Evolutionary conservation across 371 early-diverging fungal species (phyloP).

Genomic region (Mucor circinelloides): DNA sequence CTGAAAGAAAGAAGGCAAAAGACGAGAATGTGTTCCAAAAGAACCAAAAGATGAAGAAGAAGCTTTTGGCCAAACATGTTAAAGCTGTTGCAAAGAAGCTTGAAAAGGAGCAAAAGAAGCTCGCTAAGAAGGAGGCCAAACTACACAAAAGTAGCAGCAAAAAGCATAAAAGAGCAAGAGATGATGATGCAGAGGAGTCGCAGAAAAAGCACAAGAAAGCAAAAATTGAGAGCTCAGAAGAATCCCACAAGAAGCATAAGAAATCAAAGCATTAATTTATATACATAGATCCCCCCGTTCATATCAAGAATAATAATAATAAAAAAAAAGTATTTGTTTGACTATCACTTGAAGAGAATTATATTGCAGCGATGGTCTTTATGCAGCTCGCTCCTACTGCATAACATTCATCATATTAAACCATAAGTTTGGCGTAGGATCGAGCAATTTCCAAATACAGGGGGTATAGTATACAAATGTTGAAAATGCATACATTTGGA

Average conservation of each 20-base stretch:
- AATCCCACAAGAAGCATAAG: neutral
- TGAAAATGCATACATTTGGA: too few relatives aligned
- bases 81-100: constrained; percentile 2
- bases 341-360: too few relatives aligned
- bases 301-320: neutral
- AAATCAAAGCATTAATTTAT: neutral
- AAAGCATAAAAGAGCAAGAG: neutral
- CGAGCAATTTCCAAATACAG: too few relatives aligned
- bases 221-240: neutral
- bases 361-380: too few relatives aligned
- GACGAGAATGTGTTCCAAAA: constrained; percentile 13
- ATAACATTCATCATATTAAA: too few relatives aligned
- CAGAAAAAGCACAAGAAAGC: neutral
- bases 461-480: too few relatives aligned
- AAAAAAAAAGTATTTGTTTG: neutral
- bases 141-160: neutral
- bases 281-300: neutral
- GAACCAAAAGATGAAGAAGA: constrained; percentile 13
- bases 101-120: neutral
- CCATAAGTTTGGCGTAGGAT: too few relatives aligned
- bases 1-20: neutral
- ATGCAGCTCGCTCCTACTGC: too few relatives aligned
- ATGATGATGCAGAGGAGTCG: neutral
- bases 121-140: neutral
- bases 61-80: constrained; percentile 18